Evolutionary conservation across 179 eudicot genomes (phyloP), one percentile per base, ranked within the genome.

Genomic region (Carnegiea gigantea): DNA sequence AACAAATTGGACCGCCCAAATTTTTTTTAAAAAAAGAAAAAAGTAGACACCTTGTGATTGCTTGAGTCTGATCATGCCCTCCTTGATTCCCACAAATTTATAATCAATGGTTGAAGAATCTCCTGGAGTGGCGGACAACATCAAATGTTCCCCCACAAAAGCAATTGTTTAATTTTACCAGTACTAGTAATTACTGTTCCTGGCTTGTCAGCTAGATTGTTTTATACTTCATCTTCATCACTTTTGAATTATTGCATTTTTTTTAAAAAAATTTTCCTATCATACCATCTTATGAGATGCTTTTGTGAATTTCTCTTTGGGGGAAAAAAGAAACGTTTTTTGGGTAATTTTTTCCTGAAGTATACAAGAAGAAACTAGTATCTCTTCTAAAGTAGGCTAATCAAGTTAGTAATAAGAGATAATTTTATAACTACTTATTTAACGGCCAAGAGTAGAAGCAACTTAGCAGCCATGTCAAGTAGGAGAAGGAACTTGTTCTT

Each of bases 91-190:
- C 75, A 70, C 91, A 87, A 60, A 80, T 70, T 62, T 79, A 57
- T 24, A 76, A 40, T 51, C 78, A 80, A 38, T 67, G 68, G 59
- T 26, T 48, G 49, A 70, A 73, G 78, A 53, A 73, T 73, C 73
- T 38, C 40, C 60, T 9, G 0, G 24, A 79, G 83, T 89, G 92
- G 92, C 89, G 81, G 92, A 89, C 90, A 89, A 78, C 85, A 89
- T 86, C 78, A 84, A 82, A 68, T 70, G 53, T 65, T 38, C 44
- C 15, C 15, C 79, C 84, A 79, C 77, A 36, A 65, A 72, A 82
- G n/a, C 14, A 33, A 9, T 23, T 60, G 0, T 21, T 60, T 6
- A 60, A 48, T 23, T 21, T 60, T n/a, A 60, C 6, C 21, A 9
- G 9, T 23, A 5, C 12, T 62, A 62, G 28, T 62, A 21, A 23